These are phyloP conservation scores for Immersiella caudata DNA, from an alignment of 495 filamentous ascomycete species.

Conservation along the genomic window DNA sequence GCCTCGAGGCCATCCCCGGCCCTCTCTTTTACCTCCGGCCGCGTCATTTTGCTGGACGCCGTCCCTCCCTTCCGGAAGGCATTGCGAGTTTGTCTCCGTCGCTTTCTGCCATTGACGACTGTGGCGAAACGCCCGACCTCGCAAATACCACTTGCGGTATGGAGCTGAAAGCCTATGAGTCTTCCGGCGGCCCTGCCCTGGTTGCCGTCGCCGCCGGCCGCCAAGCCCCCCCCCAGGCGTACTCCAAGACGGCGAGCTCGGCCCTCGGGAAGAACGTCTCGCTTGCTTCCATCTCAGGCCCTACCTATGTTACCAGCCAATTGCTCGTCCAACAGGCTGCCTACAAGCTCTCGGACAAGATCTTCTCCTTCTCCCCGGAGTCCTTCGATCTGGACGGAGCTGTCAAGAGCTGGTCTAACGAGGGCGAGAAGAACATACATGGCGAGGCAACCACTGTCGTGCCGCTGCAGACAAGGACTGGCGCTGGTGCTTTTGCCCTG, in stretches of 20 bases:
- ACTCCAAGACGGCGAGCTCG: conserved; percentile 53
- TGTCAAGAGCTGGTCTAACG: conserved; percentile 70
- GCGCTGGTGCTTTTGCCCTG: conserved; percentile 88
- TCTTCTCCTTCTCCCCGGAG: conserved; percentile 95
- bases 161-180: conserved; percentile 33
- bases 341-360: conserved; percentile 89
- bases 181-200: conserved; percentile 27
- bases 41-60: conserved; percentile 28
- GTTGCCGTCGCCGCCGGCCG: conserved; percentile 12
- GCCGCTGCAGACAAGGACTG: conserved; percentile 81
- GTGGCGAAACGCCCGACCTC: conserved; percentile 14
- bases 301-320: conserved; percentile 89
- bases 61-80: conserved; percentile 26
- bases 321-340: conserved; percentile 93
- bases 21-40: conserved; percentile 27
- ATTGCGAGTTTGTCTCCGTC: conserved; percentile 5
- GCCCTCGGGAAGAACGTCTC: conserved; percentile 63
- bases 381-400: conserved; percentile 87
- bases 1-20: conserved; percentile 30
- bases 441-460: conserved; percentile 78
- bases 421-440: conserved; percentile 72
- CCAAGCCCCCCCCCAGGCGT: conserved; percentile 28
- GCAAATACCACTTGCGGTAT: conserved; percentile 19
- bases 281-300: conserved; percentile 74
- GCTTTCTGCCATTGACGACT: conserved; percentile 20